Conservation (phyloP, 768 basidiomycete species). For the Amyloporia xantha region DNA sequence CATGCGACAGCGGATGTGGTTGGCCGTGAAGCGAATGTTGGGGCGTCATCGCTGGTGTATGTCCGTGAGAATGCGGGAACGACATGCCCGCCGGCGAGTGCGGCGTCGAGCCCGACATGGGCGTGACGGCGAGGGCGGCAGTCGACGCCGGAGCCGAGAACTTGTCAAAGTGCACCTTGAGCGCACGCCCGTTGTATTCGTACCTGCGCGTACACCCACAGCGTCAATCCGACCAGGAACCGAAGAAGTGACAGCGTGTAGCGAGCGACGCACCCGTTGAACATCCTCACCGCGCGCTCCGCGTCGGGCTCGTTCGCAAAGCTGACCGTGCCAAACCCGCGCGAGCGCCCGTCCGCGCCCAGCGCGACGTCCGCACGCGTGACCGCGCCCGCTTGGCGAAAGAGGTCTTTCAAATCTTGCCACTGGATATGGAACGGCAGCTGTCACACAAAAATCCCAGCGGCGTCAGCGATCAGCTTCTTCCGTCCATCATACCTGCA, state of each 20-base stretch:
- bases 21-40: slow-evolving; percentile 4
- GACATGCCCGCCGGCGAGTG: slow-evolving; percentile 12
- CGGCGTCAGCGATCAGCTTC: no score
- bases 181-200: slow-evolving; percentile 78
- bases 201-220: slow-evolving; percentile 41
- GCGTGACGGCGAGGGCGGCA: slow-evolving; percentile 10
- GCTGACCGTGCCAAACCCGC: slow-evolving; percentile 90
- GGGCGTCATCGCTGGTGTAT: slow-evolving; percentile 1
- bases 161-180: slow-evolving; percentile 92
- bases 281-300: slow-evolving; percentile 76
- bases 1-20: slow-evolving; percentile 4
- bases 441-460: slow-evolving; percentile 37
- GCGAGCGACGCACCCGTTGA: slow-evolving; percentile 63
- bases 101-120: slow-evolving; percentile 1
- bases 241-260: background rate
- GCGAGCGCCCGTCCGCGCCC: slow-evolving; percentile 75
- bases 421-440: slow-evolving; percentile 93
- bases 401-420: slow-evolving; percentile 97
- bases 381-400: slow-evolving; percentile 85
- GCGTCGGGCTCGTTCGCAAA: slow-evolving; percentile 83
- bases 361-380: slow-evolving; percentile 87
- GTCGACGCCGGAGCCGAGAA: slow-evolving; percentile 39
- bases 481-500: background rate
- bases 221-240: background rate
- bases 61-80: slow-evolving; percentile 7